A percentile compares a stretch with the other conserved stretches of the same genome.
phyloP scores from a whole-genome alignment of 306 rosid genomes.

The Psophocarpus tetragonolobus region DNA sequence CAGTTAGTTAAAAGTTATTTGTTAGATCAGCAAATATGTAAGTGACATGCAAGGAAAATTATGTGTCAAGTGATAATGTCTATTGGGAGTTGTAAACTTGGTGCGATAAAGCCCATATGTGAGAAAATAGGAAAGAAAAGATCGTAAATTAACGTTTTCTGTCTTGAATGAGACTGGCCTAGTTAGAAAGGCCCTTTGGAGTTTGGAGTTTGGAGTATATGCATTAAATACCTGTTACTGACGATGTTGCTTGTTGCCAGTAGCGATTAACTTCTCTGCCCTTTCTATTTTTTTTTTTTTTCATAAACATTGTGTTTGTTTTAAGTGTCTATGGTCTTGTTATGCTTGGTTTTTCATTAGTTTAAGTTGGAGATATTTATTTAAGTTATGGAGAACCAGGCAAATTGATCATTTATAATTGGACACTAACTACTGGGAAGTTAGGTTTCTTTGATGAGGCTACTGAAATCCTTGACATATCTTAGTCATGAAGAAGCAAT shows the following conservation, averaged over 20 bases:
- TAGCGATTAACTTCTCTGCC: background rate
- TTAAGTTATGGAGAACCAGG: background rate
- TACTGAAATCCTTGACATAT: background rate
- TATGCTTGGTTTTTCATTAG: background rate
- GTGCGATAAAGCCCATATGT: too few relatives aligned
- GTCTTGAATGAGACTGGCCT: background rate
- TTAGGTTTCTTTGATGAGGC: background rate
- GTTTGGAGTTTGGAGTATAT: background rate
- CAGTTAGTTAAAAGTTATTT: background rate
- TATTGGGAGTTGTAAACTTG: too few relatives aligned
- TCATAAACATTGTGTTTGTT: background rate
- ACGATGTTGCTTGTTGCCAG: background rate
- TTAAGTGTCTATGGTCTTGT: background rate
- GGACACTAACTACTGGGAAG: background rate
- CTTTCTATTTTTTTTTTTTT: too few relatives aligned
- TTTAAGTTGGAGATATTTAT: background rate
- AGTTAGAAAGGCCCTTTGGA: background rate
- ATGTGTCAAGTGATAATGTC: background rate
- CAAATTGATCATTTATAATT: background rate
- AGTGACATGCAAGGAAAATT: background rate
- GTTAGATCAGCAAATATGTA: background rate
- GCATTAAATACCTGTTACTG: background rate
- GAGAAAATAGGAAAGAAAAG: too few relatives aligned
- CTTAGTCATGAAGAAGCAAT: constrained; percentile 1
- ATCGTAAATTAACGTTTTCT: too few relatives aligned